Evolutionary conservation across 2,329 filamentous ascomycete genomes (phyloP).

Genomic region (Cladosporium halotolerans): DNA sequence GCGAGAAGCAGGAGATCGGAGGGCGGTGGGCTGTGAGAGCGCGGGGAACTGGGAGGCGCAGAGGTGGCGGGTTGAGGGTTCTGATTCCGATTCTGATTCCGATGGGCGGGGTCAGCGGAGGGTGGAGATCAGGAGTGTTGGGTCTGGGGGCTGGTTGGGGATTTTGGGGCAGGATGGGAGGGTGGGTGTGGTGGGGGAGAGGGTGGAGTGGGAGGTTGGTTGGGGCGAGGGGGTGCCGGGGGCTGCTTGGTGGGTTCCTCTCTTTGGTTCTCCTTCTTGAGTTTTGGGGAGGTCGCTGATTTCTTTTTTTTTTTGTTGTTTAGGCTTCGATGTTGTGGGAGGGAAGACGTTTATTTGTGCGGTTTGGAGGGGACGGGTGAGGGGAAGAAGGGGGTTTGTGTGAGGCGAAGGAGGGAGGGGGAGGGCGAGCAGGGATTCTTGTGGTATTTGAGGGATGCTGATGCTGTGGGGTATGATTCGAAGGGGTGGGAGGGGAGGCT

Average conservation of each 20-base stretch:
- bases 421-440: not conserved
- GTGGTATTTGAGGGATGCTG: conserved; percentile 4
- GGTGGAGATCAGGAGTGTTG: not conserved
- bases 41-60: not conserved
- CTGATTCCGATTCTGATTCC: too few relatives aligned
- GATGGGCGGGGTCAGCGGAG: too few relatives aligned
- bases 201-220: not conserved
- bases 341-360: conserved; percentile 3
- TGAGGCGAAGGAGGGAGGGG: not conserved
- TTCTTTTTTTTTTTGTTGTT: too few relatives aligned
- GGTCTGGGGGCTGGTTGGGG: conserved; percentile 2
- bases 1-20: too few relatives aligned
- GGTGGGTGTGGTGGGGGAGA: not conserved
- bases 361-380: not conserved
- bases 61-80: not conserved
- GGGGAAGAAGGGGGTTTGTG: not conserved
- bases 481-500: not conserved
- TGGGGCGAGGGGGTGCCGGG: conserved; percentile 1
- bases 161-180: not conserved
- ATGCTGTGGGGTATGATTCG: conserved; percentile 1
- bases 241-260: not conserved
- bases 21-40: not conserved
- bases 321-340: not conserved
- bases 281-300: too few relatives aligned
- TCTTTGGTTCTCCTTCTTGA: not conserved